These are phyloP conservation scores for Geotrichum phurueaensis DNA, from an alignment of 1,139 yeast genomes.

Conservation along the genomic window DNA sequence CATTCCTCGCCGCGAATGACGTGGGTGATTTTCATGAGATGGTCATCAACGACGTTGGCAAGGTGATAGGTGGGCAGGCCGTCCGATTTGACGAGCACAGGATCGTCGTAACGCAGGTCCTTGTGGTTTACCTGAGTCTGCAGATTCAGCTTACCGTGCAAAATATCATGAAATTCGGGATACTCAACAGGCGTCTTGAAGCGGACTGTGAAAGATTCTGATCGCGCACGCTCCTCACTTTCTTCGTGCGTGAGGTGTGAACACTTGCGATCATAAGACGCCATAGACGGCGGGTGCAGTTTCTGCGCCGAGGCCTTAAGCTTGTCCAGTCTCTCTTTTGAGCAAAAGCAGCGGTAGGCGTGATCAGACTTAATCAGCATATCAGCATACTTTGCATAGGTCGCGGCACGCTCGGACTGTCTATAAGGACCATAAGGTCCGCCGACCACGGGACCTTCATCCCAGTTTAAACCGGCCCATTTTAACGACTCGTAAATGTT, in stretches of 20 bases:
- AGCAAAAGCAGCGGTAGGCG: slow-evolving; percentile 84
- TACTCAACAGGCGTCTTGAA: slow-evolving; percentile 62
- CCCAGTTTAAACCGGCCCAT: slow-evolving; percentile 73
- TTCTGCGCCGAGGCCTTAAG: slow-evolving; percentile 67
- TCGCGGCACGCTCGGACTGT: slow-evolving; percentile 70
- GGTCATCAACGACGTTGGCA: slow-evolving; percentile 94
- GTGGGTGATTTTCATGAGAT: slow-evolving; percentile 84
- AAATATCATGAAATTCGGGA: slow-evolving; percentile 59
- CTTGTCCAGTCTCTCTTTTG: slow-evolving; percentile 65
- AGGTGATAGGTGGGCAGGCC: slow-evolving; percentile 94
- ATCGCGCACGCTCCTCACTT: slow-evolving; percentile 34
- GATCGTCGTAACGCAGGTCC: slow-evolving; percentile 83
- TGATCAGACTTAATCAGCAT: slow-evolving; percentile 54
- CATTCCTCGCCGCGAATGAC: slow-evolving; percentile 97
- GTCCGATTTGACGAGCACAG: slow-evolving; percentile 81
- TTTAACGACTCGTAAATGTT: slow-evolving; percentile 66
- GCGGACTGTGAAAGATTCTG: slow-evolving; percentile 35
- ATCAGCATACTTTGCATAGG: slow-evolving; percentile 57
- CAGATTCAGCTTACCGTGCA: slow-evolving; percentile 69
- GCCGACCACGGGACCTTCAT: slow-evolving; percentile 74
- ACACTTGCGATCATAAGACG: slow-evolving; percentile 85
- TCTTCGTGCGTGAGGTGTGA: slow-evolving; percentile 41
- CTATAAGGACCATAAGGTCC: slow-evolving; percentile 72
- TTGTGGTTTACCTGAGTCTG: slow-evolving; percentile 69
- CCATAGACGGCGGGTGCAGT: slow-evolving; percentile 83